Conservation (phyloP, 2,329 filamentous ascomycete species). For the Clarireedia monteithiana region DNA sequence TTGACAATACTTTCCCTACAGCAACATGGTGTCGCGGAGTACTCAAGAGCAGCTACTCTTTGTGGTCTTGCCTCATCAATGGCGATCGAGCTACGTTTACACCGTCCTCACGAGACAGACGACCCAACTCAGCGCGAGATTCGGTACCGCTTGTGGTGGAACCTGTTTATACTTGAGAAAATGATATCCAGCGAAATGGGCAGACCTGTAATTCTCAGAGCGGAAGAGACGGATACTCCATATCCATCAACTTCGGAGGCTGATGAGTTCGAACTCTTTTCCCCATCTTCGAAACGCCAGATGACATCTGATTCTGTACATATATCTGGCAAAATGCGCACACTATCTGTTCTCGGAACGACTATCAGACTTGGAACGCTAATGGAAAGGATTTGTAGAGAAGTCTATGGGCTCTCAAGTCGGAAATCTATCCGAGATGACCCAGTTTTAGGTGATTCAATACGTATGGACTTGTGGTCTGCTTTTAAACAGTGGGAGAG, state of each 20-base stretch:
- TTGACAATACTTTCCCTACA: constrained; percentile 24
- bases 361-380: constrained; percentile 20
- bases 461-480: constrained; percentile 20
- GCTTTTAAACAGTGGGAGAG: constrained; percentile 22
- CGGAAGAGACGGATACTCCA: constrained; percentile 24
- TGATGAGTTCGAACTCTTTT: constrained; percentile 28
- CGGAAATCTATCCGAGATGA: constrained; percentile 24
- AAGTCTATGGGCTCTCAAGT: constrained; percentile 24
- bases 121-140: constrained; percentile 23
- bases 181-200: constrained; percentile 27
- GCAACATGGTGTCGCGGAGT: constrained; percentile 27
- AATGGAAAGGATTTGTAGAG: constrained; percentile 21
- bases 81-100: constrained; percentile 26
- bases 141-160: constrained; percentile 28
- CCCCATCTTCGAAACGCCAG: constrained; percentile 9
- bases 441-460: constrained; percentile 18
- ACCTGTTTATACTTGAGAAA: constrained; percentile 27
- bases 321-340: constrained; percentile 21
- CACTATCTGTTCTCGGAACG: constrained; percentile 24
- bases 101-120: constrained; percentile 17
- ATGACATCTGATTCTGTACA: constrained; percentile 5
- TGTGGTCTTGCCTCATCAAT: constrained; percentile 24
- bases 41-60: constrained; percentile 23
- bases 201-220: constrained; percentile 21
- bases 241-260: constrained; percentile 25